Evolutionary conservation across 345 rosid species (phyloP), one percentile per base, ranked within the genome.

Genomic region (Carallia pectinifolia): DNA sequence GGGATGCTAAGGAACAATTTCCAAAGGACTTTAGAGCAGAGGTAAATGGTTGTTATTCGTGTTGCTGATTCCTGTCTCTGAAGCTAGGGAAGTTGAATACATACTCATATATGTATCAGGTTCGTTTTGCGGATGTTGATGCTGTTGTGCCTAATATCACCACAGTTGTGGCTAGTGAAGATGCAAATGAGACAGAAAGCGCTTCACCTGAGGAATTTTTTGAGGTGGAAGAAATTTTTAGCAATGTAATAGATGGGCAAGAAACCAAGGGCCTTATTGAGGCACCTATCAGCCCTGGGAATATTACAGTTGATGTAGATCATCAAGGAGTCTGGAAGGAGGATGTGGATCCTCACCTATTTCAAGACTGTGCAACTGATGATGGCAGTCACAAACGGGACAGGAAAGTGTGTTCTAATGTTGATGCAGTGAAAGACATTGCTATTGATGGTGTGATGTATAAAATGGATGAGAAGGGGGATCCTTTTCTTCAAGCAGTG

Each of bases 221-320:
- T 77, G 99, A 95, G 88, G 99, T 88, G 58, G 97, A 95, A 82
- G 97, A 95, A 83, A 89, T 92, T 40, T 95, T 95, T 78, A 86
- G 89, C 84, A 91, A 78, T 78, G 83, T 77, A 34, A 77, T 82
- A 13, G 97, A 92, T 39, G 86, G 78, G 7, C 88, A 77, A 38
- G 97, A 91, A 70, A 83, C 80, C 48, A 90, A 81, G 78, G 80
- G 66, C 63, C 89, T 87, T 55, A 66, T 34, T 0, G 81, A 78
- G 68, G 58, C 83, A 65, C 77, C 54, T 67, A 60, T 70, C 59
- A 80, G 73, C 65, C 81, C 71, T 61, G 77, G 79, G 52, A 76
- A 60, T 67, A 67, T 64, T 38, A 36, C 73, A 37, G 83, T 74
- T 77, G 85, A 77, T 72, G 40, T 66, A n/a, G 88, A 85, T 48